These are phyloP conservation scores for Crithidia bombi DNA, from an alignment of 208 protist genomes.

Conservation along the genomic window DNA sequence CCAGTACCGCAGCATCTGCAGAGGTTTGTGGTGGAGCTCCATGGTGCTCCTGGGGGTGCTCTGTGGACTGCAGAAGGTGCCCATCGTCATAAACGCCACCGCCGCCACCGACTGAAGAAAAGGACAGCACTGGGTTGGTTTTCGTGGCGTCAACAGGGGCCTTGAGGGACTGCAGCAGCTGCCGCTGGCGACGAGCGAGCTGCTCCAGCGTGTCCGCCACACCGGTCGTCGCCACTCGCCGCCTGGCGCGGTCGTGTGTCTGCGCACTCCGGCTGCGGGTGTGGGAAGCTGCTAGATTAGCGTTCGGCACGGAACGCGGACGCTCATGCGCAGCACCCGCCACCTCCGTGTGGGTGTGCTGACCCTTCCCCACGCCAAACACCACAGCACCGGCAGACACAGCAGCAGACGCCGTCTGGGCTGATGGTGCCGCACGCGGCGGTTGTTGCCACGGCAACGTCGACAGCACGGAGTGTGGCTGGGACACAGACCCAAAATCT, in stretches of 20 bases:
- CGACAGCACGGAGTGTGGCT: conserved; percentile 18
- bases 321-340: no score
- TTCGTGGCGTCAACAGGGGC: neutral
- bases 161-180: conserved; percentile 21
- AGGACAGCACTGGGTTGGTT: neutral
- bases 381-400: neutral
- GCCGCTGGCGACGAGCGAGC: conserved; percentile 28
- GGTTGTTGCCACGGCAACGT: conserved; percentile 13
- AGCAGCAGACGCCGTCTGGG: neutral
- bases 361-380: neutral
- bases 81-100: no score
- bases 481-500: conserved; percentile 33
- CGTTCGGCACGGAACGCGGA: no score
- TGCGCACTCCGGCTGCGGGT: neutral
- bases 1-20: no score
- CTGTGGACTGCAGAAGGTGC: no score
- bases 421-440: neutral
- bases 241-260: neutral
- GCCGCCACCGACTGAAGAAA: neutral
- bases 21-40: no score
- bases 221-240: neutral
- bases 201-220: conserved; percentile 23
- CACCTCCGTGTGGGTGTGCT: neutral
- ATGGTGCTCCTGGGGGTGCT: no score
- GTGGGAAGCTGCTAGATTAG: no score